phyloP scores from a whole-genome alignment of 257 asterid genomes.

The Datura wrightii region DNA sequence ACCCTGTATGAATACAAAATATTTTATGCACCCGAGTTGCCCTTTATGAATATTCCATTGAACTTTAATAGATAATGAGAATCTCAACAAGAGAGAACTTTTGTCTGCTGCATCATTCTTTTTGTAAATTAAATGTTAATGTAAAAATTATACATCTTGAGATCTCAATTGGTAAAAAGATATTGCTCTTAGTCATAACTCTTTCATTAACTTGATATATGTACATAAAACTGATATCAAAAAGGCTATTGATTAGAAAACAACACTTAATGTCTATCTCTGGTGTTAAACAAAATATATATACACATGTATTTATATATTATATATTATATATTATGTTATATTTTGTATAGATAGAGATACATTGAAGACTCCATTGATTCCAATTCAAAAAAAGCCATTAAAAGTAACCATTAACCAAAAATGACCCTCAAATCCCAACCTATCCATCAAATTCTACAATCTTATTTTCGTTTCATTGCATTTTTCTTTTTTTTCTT shows the following conservation, averaged over 20 bases:
- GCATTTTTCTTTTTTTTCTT: not conserved
- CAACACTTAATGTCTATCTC: not conserved
- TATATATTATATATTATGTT: conserved; percentile 21
- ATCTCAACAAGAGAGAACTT: conserved; percentile 2
- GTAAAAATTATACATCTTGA: conserved; percentile 9
- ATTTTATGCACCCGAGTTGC: not conserved
- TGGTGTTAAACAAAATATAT: not conserved
- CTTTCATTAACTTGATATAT: not conserved
- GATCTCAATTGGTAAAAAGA: conserved; percentile 12
- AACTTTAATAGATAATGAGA: not conserved
- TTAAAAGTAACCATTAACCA: conserved; percentile 11
- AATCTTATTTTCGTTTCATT: conserved; percentile 15
- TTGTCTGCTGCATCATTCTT: not conserved
- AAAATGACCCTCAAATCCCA: not conserved
- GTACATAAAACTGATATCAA: not conserved
- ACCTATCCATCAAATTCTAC: conserved; percentile 27
- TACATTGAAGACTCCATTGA: conserved; percentile 23
- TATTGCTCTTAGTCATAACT: not conserved
- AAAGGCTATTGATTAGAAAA: conserved; percentile 11
- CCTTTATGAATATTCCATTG: not conserved
- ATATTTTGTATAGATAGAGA: conserved; percentile 18
- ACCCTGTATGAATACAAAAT: not conserved
- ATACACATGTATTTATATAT: conserved; percentile 19
- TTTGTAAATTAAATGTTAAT: not conserved
- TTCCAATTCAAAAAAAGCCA: conserved; percentile 25